Conservation (phyloP, 148 eudicot genomes). For the Cornus kousa region DNA sequence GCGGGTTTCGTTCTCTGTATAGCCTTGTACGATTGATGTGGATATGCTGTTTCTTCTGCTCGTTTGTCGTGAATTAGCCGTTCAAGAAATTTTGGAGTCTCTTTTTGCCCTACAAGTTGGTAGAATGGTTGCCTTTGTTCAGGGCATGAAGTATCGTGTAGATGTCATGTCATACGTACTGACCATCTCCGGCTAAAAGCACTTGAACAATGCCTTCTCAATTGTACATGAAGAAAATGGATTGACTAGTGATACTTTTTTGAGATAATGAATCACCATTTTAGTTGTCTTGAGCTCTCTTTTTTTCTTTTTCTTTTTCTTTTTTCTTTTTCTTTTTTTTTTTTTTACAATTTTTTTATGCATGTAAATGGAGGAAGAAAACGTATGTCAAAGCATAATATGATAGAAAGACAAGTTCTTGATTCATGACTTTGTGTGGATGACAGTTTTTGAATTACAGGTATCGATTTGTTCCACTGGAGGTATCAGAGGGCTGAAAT, state of each 20-base stretch:
- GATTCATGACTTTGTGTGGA: background rate
- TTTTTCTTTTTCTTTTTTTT: too few relatives aligned
- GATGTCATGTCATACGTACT: background rate
- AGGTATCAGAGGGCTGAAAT: too few relatives aligned
- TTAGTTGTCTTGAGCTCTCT: background rate
- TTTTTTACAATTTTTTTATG: background rate
- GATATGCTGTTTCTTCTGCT: background rate
- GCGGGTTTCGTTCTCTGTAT: background rate
- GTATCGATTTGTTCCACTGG: too few relatives aligned
- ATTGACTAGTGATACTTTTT: background rate
- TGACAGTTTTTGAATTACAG: background rate
- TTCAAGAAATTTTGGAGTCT: background rate
- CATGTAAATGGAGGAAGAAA: background rate
- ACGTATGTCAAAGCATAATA: background rate
- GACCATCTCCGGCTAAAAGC: background rate
- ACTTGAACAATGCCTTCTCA: background rate
- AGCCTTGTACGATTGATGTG: background rate
- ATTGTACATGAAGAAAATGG: conserved; percentile 3
- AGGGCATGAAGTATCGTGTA: background rate
- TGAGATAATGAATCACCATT: background rate
- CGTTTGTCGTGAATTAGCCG: background rate
- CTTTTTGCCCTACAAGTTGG: background rate
- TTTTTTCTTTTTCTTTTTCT: background rate
- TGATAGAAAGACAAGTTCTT: background rate
- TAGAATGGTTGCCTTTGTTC: background rate